Conservation (phyloP, 2,329 filamentous ascomycete species). For the Microcyclosporella mali region DNA sequence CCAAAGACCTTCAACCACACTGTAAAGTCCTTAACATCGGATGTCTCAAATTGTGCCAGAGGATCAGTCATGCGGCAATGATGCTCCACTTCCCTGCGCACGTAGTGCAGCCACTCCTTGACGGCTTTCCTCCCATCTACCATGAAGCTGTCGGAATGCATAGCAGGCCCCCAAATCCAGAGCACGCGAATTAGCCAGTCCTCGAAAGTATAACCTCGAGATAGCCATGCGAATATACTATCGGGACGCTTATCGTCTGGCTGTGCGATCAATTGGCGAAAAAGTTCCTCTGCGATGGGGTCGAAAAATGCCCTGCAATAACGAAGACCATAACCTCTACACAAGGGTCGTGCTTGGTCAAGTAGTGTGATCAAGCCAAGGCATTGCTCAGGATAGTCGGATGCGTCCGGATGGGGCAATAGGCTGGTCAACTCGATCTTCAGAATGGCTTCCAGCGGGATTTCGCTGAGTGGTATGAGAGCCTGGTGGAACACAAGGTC, state of each 20-base stretch:
- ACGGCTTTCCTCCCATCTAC: neutral
- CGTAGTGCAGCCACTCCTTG: conserved; percentile 2
- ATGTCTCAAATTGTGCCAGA: neutral
- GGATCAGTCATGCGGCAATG: neutral
- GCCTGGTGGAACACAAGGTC: conserved; percentile 1
- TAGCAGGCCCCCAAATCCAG: conserved; percentile 1
- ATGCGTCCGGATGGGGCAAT: neutral
- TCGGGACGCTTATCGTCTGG: conserved; percentile 1
- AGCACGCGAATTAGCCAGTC: conserved; percentile 2
- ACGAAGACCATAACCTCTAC: neutral
- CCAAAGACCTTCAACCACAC: neutral
- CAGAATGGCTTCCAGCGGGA: neutral
- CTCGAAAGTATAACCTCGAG: conserved; percentile 1
- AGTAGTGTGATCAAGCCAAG: conserved; percentile 2
- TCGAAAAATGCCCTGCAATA: conserved; percentile 2
- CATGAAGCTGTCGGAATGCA: conserved; percentile 4
- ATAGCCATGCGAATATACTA: conserved; percentile 1
- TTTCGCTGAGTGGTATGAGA: neutral
- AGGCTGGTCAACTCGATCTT: neutral
- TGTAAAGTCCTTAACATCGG: conserved; percentile 1
- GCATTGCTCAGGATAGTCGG: conserved; percentile 1
- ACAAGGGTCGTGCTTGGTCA: neutral
- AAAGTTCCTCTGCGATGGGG: conserved; percentile 1
- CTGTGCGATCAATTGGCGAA: neutral
- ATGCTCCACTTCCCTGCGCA: neutral